Percentiles rank a stretch among this genome's conserved stretches.
phyloP scores from a whole-genome alignment of 1,284 basidiomycete species.

The Melampsora occidentalis region DNA sequence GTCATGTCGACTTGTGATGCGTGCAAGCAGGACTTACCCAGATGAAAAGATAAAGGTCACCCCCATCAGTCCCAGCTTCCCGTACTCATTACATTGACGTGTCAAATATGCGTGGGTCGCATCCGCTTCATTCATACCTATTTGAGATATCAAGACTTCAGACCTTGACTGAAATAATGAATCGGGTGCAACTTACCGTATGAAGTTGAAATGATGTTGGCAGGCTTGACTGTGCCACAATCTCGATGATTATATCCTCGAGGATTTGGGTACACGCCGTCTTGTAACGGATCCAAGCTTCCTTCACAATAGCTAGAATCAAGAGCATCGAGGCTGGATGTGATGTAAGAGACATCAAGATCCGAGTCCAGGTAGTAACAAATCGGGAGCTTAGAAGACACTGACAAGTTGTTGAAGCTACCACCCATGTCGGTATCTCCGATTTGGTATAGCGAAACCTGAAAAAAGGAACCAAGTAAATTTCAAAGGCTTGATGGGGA shows the following conservation, averaged over 20 bases:
- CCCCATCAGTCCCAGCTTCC: constrained; percentile 58
- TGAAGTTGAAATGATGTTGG: constrained; percentile 62
- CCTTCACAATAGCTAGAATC: constrained; percentile 63
- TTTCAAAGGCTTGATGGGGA: background rate
- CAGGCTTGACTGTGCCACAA: constrained; percentile 60
- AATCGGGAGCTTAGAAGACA: constrained; percentile 53
- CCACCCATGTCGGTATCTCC: constrained; percentile 56
- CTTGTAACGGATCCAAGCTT: constrained; percentile 61
- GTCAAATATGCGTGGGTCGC: constrained; percentile 56
- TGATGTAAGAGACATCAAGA: background rate
- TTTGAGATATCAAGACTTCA: constrained; percentile 37
- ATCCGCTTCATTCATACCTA: constrained; percentile 55
- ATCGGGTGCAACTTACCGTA: constrained; percentile 51
- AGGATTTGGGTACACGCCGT: constrained; percentile 62
- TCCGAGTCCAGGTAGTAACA: constrained; percentile 57
- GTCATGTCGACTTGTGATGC: background rate
- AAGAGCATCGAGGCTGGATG: constrained; percentile 56
- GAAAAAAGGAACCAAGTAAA: background rate
- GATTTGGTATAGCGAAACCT: constrained; percentile 57
- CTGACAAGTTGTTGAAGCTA: constrained; percentile 46
- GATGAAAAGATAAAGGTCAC: constrained; percentile 61
- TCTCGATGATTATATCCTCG: constrained; percentile 57
- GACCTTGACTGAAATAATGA: constrained; percentile 56
- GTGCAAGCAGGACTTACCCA: constrained; percentile 48
- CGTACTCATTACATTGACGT: constrained; percentile 64